Evolutionary conservation across 2,329 filamentous ascomycete genomes (phyloP).

Genomic region (Magnaporthiopsis rhizophila): DNA sequence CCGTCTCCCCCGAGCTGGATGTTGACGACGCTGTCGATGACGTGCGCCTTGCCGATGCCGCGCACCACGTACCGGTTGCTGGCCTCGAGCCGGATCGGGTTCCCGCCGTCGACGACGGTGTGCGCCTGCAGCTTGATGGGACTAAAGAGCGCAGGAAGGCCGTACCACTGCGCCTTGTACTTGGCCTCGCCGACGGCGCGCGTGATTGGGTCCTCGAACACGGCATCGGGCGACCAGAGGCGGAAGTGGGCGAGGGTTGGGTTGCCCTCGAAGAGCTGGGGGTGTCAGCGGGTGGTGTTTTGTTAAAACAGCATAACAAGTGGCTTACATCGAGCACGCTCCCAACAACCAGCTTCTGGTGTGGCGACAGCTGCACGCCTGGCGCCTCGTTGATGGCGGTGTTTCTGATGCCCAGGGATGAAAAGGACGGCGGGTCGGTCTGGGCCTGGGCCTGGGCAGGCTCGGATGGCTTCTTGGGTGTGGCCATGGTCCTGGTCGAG

Average conservation of each 20-base stretch:
- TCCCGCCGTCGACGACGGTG: constrained; percentile 43
- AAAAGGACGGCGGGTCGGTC: constrained; percentile 15
- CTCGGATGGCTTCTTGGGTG: constrained; percentile 20
- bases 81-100: constrained; percentile 49
- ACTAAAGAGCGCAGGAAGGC: constrained; percentile 47
- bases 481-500: constrained; percentile 18
- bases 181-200: constrained; percentile 46
- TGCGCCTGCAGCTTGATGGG: constrained; percentile 48
- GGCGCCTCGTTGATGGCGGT: constrained; percentile 43
- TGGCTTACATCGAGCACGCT: constrained; percentile 45
- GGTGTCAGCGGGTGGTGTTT: too few species aligned
- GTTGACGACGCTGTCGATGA: constrained; percentile 22
- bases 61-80: constrained; percentile 28
- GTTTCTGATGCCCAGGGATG: constrained; percentile 37
- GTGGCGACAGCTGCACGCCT: constrained; percentile 38
- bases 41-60: constrained; percentile 23
- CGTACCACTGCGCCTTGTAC: constrained; percentile 45
- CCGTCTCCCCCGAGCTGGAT: constrained; percentile 25
- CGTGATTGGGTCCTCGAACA: constrained; percentile 52
- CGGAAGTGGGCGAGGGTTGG: constrained; percentile 50
- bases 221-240: constrained; percentile 50
- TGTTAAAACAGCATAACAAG: too few species aligned
- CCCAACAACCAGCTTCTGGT: constrained; percentile 47
- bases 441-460: constrained; percentile 19
- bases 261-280: constrained; percentile 49